These are phyloP conservation scores for Brassica nigra DNA, from an alignment of 345 rosid genomes.

Conservation along the genomic window DNA sequence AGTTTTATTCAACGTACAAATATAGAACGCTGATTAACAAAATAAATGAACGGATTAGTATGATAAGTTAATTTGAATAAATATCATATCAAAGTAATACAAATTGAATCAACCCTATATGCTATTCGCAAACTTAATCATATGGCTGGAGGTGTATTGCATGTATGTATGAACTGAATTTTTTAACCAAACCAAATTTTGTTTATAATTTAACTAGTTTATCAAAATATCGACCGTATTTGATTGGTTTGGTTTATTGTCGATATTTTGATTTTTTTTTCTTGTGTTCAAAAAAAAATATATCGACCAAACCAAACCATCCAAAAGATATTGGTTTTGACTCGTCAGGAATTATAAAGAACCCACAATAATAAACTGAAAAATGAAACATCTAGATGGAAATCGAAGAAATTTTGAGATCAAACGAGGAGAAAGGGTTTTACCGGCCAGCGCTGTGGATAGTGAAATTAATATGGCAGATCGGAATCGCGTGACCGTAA, in stretches of 20 bases:
- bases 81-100: neutral
- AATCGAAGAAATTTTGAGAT: neutral
- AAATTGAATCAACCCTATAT: neutral
- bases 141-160: neutral
- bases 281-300: neutral
- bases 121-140: neutral
- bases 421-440: neutral
- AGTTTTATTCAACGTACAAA: neutral
- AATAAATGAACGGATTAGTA: neutral
- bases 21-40: neutral
- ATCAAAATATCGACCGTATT: too few species aligned
- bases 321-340: neutral
- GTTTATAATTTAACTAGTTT: neutral
- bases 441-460: slow-evolving; percentile 69
- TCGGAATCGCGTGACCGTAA: slow-evolving; percentile 59
- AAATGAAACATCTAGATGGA: neutral
- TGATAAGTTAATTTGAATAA: neutral
- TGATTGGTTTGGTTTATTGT: too few species aligned
- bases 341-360: neutral
- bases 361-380: neutral
- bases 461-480: slow-evolving; percentile 64
- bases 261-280: too few species aligned
- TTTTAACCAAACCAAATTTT: neutral
- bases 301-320: neutral
- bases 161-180: neutral